Base-by-base conservation (phyloP, 2,329 filamentous ascomycete species). In the Trichoderma cornu-damae region DNA sequence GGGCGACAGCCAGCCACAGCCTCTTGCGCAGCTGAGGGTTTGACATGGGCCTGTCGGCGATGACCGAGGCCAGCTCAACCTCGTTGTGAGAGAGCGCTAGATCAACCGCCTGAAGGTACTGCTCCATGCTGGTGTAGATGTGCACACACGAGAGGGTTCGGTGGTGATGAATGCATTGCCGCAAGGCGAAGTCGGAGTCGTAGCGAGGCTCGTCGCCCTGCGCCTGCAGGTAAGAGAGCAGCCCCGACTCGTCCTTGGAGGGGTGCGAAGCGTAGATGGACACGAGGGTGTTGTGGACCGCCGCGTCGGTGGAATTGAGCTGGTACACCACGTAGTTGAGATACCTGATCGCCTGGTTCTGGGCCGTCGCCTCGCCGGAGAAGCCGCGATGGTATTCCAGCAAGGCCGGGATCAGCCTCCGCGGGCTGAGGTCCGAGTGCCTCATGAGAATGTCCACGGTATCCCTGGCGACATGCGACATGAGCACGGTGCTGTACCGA, bases 361-460 rank as follows among this genome's bases (percentile, higher is more conserved):
- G 84, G 6, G 75, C 71, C 26, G 93, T 75, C 0, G 88, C 74
- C 4, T 69, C 66, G 0, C 87, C 86, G 51, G 79, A 82, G 63
- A 84, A 85, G 56, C 84, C 85, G 63, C 89, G 88, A 73, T 96
- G 96, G 74, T 99, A 99, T 69, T 92, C 95, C 8, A 99, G 81
- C 59, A 99, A 78, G 1, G 93, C 94, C 1, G 94, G 95, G 48
- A 99, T 96, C 48, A 99, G 82, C 64, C 88, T 91, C 58, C 91
- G 86, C 1, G 91, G 85, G 65, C 96, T 86, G 22, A 99, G 80
- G 61, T 91, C 89, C 4, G 84, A 79, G 68, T 97, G 93, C 34
- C 94, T 84, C 89, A 96, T 96, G 67, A 99, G 75, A 32, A 99
- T 91, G 64, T 99, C 93, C n/a, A 97, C 88, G 22, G 96, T 78